Conservation (phyloP, 2,329 filamentous ascomycete genomes). For the Alternaria metachromatica region DNA sequence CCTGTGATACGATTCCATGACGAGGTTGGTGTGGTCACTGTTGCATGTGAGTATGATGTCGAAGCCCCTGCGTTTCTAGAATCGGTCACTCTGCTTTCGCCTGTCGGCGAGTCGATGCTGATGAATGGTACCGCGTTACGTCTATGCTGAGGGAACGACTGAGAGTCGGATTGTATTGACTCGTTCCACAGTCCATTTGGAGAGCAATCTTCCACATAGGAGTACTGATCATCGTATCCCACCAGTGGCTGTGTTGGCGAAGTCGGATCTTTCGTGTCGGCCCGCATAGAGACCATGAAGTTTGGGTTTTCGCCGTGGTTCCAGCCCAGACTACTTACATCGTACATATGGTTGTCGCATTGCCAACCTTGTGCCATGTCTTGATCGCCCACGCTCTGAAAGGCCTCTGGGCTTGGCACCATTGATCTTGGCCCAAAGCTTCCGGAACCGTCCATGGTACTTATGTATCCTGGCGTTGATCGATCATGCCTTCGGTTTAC, state of each 20-base stretch:
- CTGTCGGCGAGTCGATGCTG: neutral
- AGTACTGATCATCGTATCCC: neutral
- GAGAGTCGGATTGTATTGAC: neutral
- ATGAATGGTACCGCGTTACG: neutral
- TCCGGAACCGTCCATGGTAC: no score
- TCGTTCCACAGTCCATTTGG: neutral
- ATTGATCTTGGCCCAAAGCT: neutral
- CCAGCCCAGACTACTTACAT: neutral
- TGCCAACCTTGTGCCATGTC: neutral
- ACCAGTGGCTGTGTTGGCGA: neutral
- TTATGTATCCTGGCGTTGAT: neutral
- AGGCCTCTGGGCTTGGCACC: neutral
- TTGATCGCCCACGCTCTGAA: neutral
- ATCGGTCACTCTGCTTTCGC: neutral
- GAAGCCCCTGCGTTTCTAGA: neutral
- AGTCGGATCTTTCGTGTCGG: no score
- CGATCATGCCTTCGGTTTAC: neutral
- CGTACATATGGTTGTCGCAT: no score
- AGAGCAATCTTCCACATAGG: no score
- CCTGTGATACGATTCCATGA: no score
- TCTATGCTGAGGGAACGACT: neutral
- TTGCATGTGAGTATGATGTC: neutral
- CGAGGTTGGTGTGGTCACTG: neutral
- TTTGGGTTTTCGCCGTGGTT: accelerated
- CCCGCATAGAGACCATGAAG: no score